phyloP scores from a whole-genome alignment of 2,329 filamentous ascomycete species.

The Scolecobasidium constrictum region DNA sequence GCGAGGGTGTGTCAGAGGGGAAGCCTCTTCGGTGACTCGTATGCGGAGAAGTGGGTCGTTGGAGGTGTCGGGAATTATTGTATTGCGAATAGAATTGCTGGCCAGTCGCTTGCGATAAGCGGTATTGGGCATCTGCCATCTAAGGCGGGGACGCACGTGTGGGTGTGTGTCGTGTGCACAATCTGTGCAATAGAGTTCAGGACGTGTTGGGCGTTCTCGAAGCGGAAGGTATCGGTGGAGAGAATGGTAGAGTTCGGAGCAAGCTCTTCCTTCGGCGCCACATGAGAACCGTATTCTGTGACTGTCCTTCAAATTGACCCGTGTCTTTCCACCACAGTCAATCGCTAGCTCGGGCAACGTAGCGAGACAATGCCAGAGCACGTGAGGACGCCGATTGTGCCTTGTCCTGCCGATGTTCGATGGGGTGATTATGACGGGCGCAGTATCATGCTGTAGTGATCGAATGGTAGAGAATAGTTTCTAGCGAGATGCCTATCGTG shows the following conservation, averaged over 20 bases:
- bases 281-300: slow-evolving; percentile 2
- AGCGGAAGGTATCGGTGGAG: neutral
- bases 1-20: slow-evolving; percentile 41
- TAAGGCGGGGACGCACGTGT: slow-evolving; percentile 28
- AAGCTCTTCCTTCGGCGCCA: slow-evolving; percentile 8
- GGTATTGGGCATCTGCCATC: slow-evolving; percentile 59
- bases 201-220: too few relatives aligned
- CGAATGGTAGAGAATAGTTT: neutral
- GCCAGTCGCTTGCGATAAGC: slow-evolving; percentile 50
- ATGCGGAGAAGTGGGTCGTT: slow-evolving; percentile 7
- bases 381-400: too few relatives aligned
- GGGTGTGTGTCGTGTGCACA: neutral
- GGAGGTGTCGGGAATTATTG: slow-evolving; percentile 16
- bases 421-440: too few relatives aligned
- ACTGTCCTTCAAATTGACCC: slow-evolving; percentile 4
- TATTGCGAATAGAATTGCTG: slow-evolving; percentile 48
- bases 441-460: neutral
- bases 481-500: too few relatives aligned
- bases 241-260: neutral
- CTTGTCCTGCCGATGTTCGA: too few relatives aligned
- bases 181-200: too few relatives aligned
- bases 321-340: too few relatives aligned
- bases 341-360: too few relatives aligned
- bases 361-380: too few relatives aligned
- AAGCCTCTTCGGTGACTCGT: neutral